Percentiles rank a stretch among this genome's conserved stretches.
Evolutionary conservation across 192 early-diverging fungal genomes (phyloP).

Genomic region (Gonapodya prolifera): DNA sequence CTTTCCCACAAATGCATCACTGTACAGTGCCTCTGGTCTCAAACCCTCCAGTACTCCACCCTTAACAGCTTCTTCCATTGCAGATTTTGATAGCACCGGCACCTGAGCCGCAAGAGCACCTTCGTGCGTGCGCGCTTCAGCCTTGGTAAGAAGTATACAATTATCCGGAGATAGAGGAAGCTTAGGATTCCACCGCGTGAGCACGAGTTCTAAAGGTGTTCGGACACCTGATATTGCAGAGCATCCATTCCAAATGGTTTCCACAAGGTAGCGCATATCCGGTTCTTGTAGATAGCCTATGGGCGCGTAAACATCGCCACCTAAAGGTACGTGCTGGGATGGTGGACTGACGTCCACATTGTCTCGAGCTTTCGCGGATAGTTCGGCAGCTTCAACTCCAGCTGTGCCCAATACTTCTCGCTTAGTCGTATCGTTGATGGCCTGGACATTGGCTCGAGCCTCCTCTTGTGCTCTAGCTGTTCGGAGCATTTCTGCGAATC

Average conservation of each 20-base stretch:
- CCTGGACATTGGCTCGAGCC: neutral
- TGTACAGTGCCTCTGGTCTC: constrained; percentile 21
- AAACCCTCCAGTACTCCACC: constrained; percentile 11
- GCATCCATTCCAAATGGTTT: constrained; percentile 37
- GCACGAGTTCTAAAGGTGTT: constrained; percentile 25
- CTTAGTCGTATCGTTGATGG: neutral
- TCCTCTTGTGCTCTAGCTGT: constrained; percentile 27
- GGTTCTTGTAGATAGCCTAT: constrained; percentile 36
- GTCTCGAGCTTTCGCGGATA: neutral
- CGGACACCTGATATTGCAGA: constrained; percentile 25
- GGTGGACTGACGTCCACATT: too few relatives aligned
- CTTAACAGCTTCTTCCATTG: constrained; percentile 8
- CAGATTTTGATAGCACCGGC: neutral
- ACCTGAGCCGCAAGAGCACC: neutral
- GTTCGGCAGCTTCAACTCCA: neutral
- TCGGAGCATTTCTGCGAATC: constrained; percentile 33
- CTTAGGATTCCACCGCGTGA: constrained; percentile 32
- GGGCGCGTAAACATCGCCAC: constrained; percentile 5
- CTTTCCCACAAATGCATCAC: constrained; percentile 36
- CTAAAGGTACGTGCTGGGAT: too few relatives aligned
- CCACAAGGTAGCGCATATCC: constrained; percentile 40
- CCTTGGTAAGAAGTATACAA: constrained; percentile 36
- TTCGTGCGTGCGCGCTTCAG: constrained; percentile 41
- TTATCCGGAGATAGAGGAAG: constrained; percentile 39
- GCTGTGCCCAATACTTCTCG: neutral